Percentiles rank a stretch among this genome's conserved stretches.
phyloP scores from a whole-genome alignment of 1,284 basidiomycete genomes.

The Stereum hirsutum region DNA sequence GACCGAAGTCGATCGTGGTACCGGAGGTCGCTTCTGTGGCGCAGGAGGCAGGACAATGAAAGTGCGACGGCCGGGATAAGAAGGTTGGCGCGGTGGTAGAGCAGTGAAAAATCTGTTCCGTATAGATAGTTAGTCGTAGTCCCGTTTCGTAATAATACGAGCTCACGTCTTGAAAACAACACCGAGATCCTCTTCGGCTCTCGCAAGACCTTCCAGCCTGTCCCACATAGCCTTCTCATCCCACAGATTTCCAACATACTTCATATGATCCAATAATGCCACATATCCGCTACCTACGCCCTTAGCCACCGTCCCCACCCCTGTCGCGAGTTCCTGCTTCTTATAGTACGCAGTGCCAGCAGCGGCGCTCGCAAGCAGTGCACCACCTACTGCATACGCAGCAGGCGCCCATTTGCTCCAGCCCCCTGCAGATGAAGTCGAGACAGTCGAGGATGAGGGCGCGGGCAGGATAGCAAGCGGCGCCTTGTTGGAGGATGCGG shows the following conservation, averaged over 20 bases:
- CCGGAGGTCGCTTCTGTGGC: no score
- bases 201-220: conserved; percentile 56
- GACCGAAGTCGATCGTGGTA: no score
- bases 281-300: no score
- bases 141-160: conserved; percentile 4
- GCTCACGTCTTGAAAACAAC: conserved; percentile 72
- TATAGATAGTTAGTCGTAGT: no score
- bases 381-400: conserved; percentile 57
- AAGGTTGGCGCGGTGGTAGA: conserved; percentile 53
- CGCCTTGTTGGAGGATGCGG: conserved; percentile 21
- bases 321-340: conserved; percentile 58
- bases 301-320: no score
- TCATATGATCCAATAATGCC: conserved; percentile 86
- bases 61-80: conserved; percentile 46
- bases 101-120: conserved; percentile 69
- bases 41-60: conserved; percentile 59
- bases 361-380: conserved; percentile 74
- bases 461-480: conserved; percentile 16
- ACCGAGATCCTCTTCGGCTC: conserved; percentile 49
- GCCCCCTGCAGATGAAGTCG: conserved; percentile 18
- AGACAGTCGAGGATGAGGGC: conserved; percentile 15
- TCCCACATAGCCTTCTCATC: conserved; percentile 56
- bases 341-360: conserved; percentile 80
- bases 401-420: conserved; percentile 62
- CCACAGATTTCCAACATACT: conserved; percentile 86